Base-by-base conservation (phyloP, 192 early-diverging fungal genomes). In the Coemansia javaensis region DNA sequence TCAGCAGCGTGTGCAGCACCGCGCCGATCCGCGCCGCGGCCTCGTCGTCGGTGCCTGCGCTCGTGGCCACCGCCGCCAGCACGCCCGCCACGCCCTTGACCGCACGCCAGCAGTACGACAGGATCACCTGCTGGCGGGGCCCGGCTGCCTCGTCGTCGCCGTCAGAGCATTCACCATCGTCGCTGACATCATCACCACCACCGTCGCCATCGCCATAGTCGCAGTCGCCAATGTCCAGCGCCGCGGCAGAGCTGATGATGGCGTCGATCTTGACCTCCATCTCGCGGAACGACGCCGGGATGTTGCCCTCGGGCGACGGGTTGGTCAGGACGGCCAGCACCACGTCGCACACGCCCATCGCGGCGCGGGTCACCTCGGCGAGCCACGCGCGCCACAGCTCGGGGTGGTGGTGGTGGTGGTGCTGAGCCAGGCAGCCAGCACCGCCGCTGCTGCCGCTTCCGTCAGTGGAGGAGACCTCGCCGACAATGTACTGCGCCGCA, bases 21-120 rank as follows among this genome's bases (percentile, higher is more conserved):
- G 59, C 50, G 28, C 79, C 82, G 18, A 66, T 66, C 0, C 31
- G 36, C 25, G 56, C 62, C n/a, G 82, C 50, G 2, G 56, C 53
- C 18, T 14, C 17, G 0, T 37, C 24, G 41, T 74, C 70, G 11
- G 51, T 40, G 7, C 52, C 56, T 4, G 62, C 50, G 12, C 33
- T n/a, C 16, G 50, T 56, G 39, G 43, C 59, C 12, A 56, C 45
- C 7, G 47, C 58, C 2, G 81, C 56, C 30, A 90, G 70, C 37
- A 90, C 51, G 7, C 70, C 65, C 7, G 85, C 83, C 16, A 89
- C 86, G 53, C 91, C 89, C 57, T 93, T 94, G 39, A 97, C 83
- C 13, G 90, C 87, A 44, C 93, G 78, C 86, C 93, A 97, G 67
- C 91, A 94, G 47, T 85, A 87, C 49, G 89, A 89, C 40, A 97